A percentile compares a stretch with the other conserved stretches of the same genome.
phyloP scores from a whole-genome alignment of 2,329 filamentous ascomycete genomes.

The Onygenales sp. region DNA sequence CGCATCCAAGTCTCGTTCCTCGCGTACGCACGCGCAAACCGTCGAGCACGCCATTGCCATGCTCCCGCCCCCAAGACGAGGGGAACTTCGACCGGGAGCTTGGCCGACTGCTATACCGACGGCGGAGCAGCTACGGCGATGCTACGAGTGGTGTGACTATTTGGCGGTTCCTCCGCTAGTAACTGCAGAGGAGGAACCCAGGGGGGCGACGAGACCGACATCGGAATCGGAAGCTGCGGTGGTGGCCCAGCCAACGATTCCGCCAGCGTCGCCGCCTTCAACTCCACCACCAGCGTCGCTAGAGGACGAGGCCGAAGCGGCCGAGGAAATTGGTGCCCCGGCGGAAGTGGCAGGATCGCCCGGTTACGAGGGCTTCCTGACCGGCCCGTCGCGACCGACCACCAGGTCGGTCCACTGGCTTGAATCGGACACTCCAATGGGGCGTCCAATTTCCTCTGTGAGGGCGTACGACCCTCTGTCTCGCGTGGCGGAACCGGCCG shows the following conservation, averaged over 20 bases:
- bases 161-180: too few species aligned
- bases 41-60: background rate
- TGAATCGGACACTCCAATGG: conserved; percentile 6
- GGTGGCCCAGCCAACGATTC: background rate
- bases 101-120: background rate
- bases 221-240: too few species aligned
- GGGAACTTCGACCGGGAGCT: background rate
- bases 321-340: background rate
- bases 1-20: background rate
- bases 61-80: background rate
- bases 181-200: too few species aligned
- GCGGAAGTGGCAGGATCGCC: background rate
- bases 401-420: conserved; percentile 5
- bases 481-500: conserved; percentile 1
- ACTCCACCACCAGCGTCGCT: background rate
- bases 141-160: too few species aligned
- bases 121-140: too few species aligned
- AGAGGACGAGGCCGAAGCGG: background rate
- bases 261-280: background rate
- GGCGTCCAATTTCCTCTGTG: conserved; percentile 10
- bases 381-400: background rate
- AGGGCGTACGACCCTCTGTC: conserved; percentile 7
- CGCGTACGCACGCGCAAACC: background rate
- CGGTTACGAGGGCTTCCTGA: background rate
- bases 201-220: too few species aligned